Conservation (phyloP, 345 rosid species). For the Eucalyptus decipiens region DNA sequence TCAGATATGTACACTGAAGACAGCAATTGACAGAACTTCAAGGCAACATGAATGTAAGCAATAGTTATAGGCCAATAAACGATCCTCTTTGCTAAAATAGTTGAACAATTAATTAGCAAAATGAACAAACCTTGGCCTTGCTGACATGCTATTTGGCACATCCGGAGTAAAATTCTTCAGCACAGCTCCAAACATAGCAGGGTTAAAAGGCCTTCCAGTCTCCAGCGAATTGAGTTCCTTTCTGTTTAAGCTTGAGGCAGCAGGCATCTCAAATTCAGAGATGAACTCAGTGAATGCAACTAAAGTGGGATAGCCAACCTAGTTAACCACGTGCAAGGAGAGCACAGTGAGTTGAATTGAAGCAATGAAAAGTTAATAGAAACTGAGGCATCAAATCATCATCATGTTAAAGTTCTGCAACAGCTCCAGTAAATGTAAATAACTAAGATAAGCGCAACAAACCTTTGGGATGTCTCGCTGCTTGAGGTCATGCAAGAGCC, state of each 20-base stretch:
- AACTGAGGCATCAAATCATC: neutral
- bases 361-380: neutral
- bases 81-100: neutral
- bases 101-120: neutral
- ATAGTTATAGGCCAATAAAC: neutral
- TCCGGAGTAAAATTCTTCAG: slow-evolving; percentile 80
- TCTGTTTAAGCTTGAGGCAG: slow-evolving; percentile 23
- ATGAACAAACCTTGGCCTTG: slow-evolving; percentile 72
- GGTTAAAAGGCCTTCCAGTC: slow-evolving; percentile 66
- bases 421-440: neutral
- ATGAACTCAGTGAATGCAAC: slow-evolving; percentile 66
- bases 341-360: neutral
- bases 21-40: neutral
- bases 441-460: neutral
- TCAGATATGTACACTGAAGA: neutral
- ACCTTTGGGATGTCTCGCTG: slow-evolving; percentile 54
- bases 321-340: neutral
- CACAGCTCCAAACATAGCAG: slow-evolving; percentile 77
- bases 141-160: slow-evolving; percentile 62
- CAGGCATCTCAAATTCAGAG: slow-evolving; percentile 44
- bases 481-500: slow-evolving; percentile 59
- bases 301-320: slow-evolving; percentile 76
- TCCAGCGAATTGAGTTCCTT: slow-evolving; percentile 33
- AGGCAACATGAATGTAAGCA: neutral
- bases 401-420: neutral